Evolutionary conservation across 1,284 basidiomycete genomes (phyloP).

Genomic region (Ceratobasidium sp.): DNA sequence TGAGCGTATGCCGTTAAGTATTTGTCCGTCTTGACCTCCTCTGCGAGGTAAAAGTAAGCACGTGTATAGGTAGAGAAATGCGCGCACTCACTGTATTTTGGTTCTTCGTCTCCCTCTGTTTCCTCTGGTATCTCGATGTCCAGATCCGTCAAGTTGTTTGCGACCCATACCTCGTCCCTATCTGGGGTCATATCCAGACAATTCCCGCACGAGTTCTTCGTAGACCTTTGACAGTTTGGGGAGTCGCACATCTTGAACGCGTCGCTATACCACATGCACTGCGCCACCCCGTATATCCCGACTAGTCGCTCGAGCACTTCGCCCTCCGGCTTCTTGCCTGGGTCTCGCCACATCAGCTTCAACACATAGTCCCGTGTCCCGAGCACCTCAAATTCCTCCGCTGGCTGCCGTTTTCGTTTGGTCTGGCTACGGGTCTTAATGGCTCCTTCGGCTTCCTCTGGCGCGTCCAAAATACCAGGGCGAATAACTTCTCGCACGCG

Average conservation of each 20-base stretch:
- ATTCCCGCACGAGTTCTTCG: background rate
- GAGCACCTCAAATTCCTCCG: background rate
- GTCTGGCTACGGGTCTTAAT: background rate
- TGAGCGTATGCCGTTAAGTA: background rate
- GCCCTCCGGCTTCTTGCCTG: background rate
- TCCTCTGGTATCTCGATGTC: background rate
- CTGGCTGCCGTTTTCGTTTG: background rate
- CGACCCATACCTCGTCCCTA: background rate
- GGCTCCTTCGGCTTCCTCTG: background rate
- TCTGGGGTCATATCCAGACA: slow-evolving; percentile 13
- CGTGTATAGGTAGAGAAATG: background rate
- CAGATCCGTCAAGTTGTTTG: background rate
- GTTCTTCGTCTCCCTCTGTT: background rate
- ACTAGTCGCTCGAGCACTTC: slow-evolving; percentile 11
- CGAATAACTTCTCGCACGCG: background rate
- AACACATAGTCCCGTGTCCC: slow-evolving; percentile 1
- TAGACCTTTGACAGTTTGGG: background rate
- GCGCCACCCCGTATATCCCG: slow-evolving; percentile 13
- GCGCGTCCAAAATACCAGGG: background rate
- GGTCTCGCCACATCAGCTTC: slow-evolving; percentile 35
- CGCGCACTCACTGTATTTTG: background rate
- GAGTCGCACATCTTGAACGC: background rate
- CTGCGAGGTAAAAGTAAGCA: background rate
- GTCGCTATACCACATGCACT: slow-evolving; percentile 19
- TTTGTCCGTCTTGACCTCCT: background rate